Evolutionary conservation across 2,329 filamentous ascomycete species (phyloP).

Genomic region (Apiospora saccharicola): DNA sequence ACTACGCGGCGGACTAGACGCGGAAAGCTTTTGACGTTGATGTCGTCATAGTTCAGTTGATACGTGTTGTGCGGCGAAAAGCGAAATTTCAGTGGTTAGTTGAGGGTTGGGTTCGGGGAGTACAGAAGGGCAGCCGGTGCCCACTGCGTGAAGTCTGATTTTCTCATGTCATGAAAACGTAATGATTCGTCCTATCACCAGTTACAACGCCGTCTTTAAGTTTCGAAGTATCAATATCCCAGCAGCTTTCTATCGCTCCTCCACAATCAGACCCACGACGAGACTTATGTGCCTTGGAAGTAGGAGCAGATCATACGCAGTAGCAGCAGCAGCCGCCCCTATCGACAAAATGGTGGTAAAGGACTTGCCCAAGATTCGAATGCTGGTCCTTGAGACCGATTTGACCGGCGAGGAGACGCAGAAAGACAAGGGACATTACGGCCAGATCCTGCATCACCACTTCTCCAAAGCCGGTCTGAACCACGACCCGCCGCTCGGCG

Average conservation of each 20-base stretch:
- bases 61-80: neutral
- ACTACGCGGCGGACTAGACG: neutral
- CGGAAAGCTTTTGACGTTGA: neutral
- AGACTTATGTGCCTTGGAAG: neutral
- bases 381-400: constrained; percentile 67
- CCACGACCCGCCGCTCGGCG: constrained; percentile 60
- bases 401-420: constrained; percentile 59
- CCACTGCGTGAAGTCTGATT: neutral
- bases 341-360: constrained; percentile 7
- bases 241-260: neutral
- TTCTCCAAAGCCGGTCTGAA: constrained; percentile 58
- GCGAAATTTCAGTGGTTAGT: neutral
- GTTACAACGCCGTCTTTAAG: neutral
- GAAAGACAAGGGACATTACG: constrained; percentile 58
- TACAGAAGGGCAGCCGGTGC: constrained; percentile 6
- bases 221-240: constrained; percentile 3
- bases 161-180: constrained; percentile 9
- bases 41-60: constrained; percentile 10
- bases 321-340: neutral
- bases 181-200: neutral
- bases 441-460: constrained; percentile 59
- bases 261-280: neutral
- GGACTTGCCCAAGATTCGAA: constrained; percentile 34
- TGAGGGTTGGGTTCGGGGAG: neutral
- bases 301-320: neutral